Evolutionary conservation across 306 rosid species (phyloP), one percentile per base, ranked within the genome.

Genomic region (Lathyrus aphaca): DNA sequence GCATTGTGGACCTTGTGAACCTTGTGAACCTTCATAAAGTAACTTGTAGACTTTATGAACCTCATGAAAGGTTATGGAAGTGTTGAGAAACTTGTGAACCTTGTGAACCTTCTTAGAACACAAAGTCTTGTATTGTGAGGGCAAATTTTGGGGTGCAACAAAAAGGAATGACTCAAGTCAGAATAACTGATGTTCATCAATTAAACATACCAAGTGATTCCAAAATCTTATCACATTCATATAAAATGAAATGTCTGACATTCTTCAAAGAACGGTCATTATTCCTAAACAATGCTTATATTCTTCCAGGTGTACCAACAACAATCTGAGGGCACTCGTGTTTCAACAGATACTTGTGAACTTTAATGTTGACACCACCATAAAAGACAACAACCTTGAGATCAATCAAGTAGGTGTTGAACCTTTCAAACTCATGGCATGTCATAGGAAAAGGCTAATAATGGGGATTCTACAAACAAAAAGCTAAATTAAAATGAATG

Each of bases 301-400:
- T 89, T 82, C 99, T 91, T 68, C 99, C 99, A 10, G 99, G 99
- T 8, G 99, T 95, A 78, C 99, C 99, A 66, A 95, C 99, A 74
- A 95, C 99, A 77, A 95, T 89, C 80, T 95, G 96, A 4, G 99
- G 99, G 74, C 99, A 95, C 68, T 95, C 99, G 32, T 95, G 91
- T 76, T 87, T 91, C 65, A 95, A 79, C 49, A 95, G 75, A 81
- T 91, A 96, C 81, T 94, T 94, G 84, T 94, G 99, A 74, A 89
- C 89, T 80, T 91, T 94, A 65, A 94, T 83, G 58, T 85, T 86
- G 82, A 91, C 99, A 48, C 99, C 99, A 40, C 99, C 99, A 57
- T 94, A 94, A 80, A 91, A 94, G 77, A 94, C 99, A 64, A 97
- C 97, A 81, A 95, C 96, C 86, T 95, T 95, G 46, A 95, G 92